Base-by-base conservation (phyloP, 352 stramenopile species). In the Phytophthora cryptogea region DNA sequence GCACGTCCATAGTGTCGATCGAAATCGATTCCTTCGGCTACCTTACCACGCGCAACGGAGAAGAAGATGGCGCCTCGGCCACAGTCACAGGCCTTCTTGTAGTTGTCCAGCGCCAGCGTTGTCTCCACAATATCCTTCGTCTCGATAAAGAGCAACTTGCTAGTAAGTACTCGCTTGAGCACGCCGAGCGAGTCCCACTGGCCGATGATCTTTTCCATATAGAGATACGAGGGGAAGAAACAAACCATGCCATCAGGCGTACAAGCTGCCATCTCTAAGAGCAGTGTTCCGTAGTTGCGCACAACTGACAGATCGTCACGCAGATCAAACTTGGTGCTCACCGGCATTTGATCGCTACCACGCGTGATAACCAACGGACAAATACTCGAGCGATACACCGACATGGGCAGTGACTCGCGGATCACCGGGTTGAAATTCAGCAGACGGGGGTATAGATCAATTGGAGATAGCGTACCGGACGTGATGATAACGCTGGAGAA, bases 1-100 rank as follows among this genome's bases (percentile, higher is more conserved):
- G 88, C 95, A 45, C 98, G 87, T 35, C 98, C 98, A 63, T 99
- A 99, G 56, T 99, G 98, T 16, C 97, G 86, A 71, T 99, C 97
- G 70, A 99, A 99, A 88, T 99, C 98, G 71, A 99, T 99, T 14
- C 98, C 98, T 76, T 99, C 98, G 2, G 98, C 98, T 28, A 99
- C 97, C 82, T 99, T 99, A 39, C 98, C 98, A 49, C 98, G 83
- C 23, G 97, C 97, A 43, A 99, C 94, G 2, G 97, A 99, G 46
- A 99, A 89, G 78, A 99, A 99, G 14, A 99, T 89, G 7, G 96
- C 98, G 8, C 98, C 98, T 20, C 97, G 88, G 27, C 98, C 98
- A 48, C 84, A 92, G 32, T 94, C 85, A 67, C 97, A 99, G 0
- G 98, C 97, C 52, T 97, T 93, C 60, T 98, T 96, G 84, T 97